A percentile compares a stretch with the other conserved stretches of the same genome.
phyloP scores from a whole-genome alignment of 805 yeast genomes.

The Candida anglica region DNA sequence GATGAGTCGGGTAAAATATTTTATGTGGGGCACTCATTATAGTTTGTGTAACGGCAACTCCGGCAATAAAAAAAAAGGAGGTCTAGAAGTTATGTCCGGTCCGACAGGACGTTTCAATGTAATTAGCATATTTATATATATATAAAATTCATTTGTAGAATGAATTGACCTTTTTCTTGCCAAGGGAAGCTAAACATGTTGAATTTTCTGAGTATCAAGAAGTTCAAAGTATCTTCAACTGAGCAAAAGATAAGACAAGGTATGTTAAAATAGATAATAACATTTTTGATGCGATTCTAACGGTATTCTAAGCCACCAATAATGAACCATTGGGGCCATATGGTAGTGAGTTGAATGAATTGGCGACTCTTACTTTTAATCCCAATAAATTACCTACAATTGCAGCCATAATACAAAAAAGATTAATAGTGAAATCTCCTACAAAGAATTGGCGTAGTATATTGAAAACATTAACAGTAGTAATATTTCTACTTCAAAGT shows the following conservation, averaged over 20 bases:
- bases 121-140: too few relatives aligned
- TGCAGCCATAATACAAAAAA: slow-evolving; percentile 33
- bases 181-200: too few relatives aligned
- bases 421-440: slow-evolving; percentile 24
- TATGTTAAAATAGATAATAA: too few relatives aligned
- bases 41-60: too few relatives aligned
- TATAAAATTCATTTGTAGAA: too few relatives aligned
- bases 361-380: slow-evolving; percentile 44
- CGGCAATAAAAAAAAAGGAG: slow-evolving; percentile 1
- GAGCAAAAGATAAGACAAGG: slow-evolving; percentile 14
- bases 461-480: slow-evolving; percentile 49
- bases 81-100: too few relatives aligned
- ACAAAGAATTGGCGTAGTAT: slow-evolving; percentile 34
- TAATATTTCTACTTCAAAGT: slow-evolving; percentile 47
- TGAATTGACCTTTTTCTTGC: too few relatives aligned
- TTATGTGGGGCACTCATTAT: too few relatives aligned
- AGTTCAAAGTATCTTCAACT: slow-evolving; percentile 8
- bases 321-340: slow-evolving; percentile 54
- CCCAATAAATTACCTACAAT: slow-evolving; percentile 36
- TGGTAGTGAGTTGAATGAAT: slow-evolving; percentile 49
- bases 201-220: too few relatives aligned
- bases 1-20: too few relatives aligned
- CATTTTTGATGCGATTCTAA: too few relatives aligned
- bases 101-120: too few relatives aligned
- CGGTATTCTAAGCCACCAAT: slow-evolving; percentile 41